These are phyloP conservation scores for Yarrowia keelungensis DNA, from an alignment of 805 yeast species.

Conservation along the genomic window DNA sequence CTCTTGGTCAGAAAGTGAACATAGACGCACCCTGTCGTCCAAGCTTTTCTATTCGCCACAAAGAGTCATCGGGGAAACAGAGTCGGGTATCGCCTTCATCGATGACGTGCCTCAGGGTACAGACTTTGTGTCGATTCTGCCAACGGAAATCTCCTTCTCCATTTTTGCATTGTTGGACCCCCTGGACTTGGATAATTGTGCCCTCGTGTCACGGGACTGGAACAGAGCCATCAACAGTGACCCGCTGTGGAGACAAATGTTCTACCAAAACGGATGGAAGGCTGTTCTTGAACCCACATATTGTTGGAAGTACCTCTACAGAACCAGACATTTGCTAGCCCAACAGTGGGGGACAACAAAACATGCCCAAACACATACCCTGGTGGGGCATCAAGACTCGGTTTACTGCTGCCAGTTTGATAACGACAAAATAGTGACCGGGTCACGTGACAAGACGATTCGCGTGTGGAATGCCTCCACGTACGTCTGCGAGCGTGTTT, in stretches of 20 bases:
- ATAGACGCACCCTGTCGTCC: constrained; percentile 28
- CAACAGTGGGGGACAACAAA: constrained; percentile 46
- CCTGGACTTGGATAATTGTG: constrained; percentile 41
- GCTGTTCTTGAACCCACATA: constrained; percentile 41
- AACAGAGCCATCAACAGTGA: constrained; percentile 39
- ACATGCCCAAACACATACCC: constrained; percentile 41
- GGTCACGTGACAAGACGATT: constrained; percentile 59
- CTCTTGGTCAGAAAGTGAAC: constrained; percentile 22
- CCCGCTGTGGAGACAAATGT: constrained; percentile 44
- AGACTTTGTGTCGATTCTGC: constrained; percentile 42
- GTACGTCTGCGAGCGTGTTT: constrained; percentile 42
- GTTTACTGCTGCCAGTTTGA: constrained; percentile 81
- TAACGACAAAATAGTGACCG: constrained; percentile 75
- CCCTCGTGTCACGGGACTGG: constrained; percentile 44
- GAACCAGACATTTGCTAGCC: constrained; percentile 44
- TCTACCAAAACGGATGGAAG: constrained; percentile 41
- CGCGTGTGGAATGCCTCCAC: constrained; percentile 48
- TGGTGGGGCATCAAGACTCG: constrained; percentile 79
- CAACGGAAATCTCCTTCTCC: constrained; percentile 41
- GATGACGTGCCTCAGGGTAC: constrained; percentile 38
- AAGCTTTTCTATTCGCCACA: constrained; percentile 28
- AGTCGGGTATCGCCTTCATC: constrained; percentile 44
- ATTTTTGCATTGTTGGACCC: constrained; percentile 43
- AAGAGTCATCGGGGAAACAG: constrained; percentile 41
- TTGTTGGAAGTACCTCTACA: constrained; percentile 45